These are phyloP conservation scores for Salvia rosmarinus DNA, from an alignment of 257 asterid species.

Conservation along the genomic window DNA sequence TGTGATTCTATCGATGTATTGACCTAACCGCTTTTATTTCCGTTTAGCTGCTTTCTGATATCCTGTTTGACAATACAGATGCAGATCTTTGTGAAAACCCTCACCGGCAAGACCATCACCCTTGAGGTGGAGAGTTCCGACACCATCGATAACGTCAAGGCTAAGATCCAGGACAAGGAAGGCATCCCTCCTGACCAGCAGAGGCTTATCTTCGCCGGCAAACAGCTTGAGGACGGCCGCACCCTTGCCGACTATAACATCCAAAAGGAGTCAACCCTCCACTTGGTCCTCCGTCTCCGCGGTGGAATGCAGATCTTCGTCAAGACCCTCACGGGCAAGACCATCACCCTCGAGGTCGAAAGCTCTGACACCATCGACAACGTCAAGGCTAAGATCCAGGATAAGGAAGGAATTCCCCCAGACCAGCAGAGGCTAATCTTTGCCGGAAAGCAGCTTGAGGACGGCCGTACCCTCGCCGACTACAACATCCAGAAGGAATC, in stretches of 20 bases:
- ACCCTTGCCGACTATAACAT: conserved; percentile 45
- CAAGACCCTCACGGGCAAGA: conserved; percentile 46
- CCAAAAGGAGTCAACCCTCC: conserved; percentile 52
- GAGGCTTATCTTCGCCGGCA: conserved; percentile 45
- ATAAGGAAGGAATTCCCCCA: conserved; percentile 32
- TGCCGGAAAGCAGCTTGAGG: conserved; percentile 55
- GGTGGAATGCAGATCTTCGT: conserved; percentile 50
- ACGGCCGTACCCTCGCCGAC: conserved; percentile 53
- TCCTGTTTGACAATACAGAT: conserved; percentile 36
- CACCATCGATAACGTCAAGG: conserved; percentile 47
- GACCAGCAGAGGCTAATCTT: conserved; percentile 50
- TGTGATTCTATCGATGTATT: neutral
- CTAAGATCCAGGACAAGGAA: conserved; percentile 51
- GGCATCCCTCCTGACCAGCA: conserved; percentile 53
- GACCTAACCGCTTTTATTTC: neutral
- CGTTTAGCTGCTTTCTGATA: neutral
- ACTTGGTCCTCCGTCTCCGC: conserved; percentile 48
- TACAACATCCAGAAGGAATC: conserved; percentile 58
- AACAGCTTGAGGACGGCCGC: conserved; percentile 34
- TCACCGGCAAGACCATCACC: conserved; percentile 49
- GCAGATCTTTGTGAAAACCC: conserved; percentile 67
- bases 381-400: conserved; percentile 35
- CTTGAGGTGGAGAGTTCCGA: conserved; percentile 50
- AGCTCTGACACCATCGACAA: conserved; percentile 41
- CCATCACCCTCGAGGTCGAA: conserved; percentile 46